phyloP scores from a whole-genome alignment of 1,284 basidiomycete species.

The Quambalaria eucalypti region DNA sequence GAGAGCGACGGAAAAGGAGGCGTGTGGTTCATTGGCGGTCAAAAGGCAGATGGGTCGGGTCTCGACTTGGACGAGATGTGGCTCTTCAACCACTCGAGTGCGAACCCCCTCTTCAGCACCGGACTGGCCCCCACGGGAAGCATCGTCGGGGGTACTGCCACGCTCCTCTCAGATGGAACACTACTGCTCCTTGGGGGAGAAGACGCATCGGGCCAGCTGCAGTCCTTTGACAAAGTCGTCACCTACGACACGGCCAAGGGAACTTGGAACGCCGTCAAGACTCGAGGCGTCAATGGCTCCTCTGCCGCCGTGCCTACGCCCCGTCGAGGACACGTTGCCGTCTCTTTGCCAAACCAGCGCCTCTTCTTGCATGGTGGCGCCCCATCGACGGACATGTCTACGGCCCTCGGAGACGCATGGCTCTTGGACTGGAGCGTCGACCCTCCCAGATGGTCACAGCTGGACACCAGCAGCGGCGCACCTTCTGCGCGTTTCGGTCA shows the following conservation, averaged over 20 bases:
- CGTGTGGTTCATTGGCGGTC: constrained; percentile 32
- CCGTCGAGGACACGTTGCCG: constrained; percentile 33
- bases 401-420: constrained; percentile 35
- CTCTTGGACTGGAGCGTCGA: constrained; percentile 34
- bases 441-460: constrained; percentile 26
- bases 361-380: constrained; percentile 39
- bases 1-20: constrained; percentile 18
- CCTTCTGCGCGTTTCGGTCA: constrained; percentile 33
- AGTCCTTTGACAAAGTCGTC: constrained; percentile 21
- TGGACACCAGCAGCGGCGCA: constrained; percentile 12
- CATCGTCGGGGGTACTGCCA: constrained; percentile 24
- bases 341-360: constrained; percentile 26
- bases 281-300: constrained; percentile 1
- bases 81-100: constrained; percentile 7
- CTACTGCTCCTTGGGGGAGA: constrained; percentile 31
- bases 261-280: constrained; percentile 17
- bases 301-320: constrained; percentile 14
- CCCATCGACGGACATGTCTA: constrained; percentile 20
- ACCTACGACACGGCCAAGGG: constrained; percentile 14
- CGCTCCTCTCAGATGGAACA: constrained; percentile 33
- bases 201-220: constrained; percentile 17
- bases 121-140: constrained; percentile 10
- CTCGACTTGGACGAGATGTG: constrained; percentile 22
- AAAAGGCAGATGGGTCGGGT: constrained; percentile 32
- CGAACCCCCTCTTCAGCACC: constrained; percentile 11